These are phyloP conservation scores for Tuber calosporum DNA, from an alignment of 495 filamentous ascomycete species.

Conservation along the genomic window DNA sequence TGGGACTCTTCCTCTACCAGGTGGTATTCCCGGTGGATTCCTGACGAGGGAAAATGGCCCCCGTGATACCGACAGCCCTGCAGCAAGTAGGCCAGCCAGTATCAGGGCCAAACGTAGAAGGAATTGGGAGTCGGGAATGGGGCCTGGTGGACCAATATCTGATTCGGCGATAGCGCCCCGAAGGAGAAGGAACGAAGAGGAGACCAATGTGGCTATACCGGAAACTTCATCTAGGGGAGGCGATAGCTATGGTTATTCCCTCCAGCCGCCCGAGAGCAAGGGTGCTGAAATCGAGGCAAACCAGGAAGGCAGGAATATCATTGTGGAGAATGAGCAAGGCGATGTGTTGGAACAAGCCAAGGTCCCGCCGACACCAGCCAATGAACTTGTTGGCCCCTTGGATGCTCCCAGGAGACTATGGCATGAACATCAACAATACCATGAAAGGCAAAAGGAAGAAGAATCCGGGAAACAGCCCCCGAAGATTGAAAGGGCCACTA, in stretches of 20 bases:
- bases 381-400: slow-evolving; percentile 24
- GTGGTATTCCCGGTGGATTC: slow-evolving; percentile 68
- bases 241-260: slow-evolving; percentile 41
- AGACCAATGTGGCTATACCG: slow-evolving; percentile 17
- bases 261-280: slow-evolving; percentile 39
- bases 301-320: slow-evolving; percentile 72
- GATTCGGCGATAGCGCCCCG: slow-evolving; percentile 83
- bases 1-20: slow-evolving; percentile 70
- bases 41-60: slow-evolving; percentile 53
- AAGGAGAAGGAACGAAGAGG: slow-evolving; percentile 44
- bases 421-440: slow-evolving; percentile 45
- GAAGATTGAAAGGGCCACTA: slow-evolving; percentile 39
- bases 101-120: slow-evolving; percentile 56
- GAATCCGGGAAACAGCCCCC: not conserved
- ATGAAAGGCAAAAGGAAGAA: slow-evolving; percentile 40
- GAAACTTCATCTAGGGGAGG: slow-evolving; percentile 37
- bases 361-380: slow-evolving; percentile 10
- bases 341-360: slow-evolving; percentile 58
- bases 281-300: slow-evolving; percentile 54
- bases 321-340: slow-evolving; percentile 82
- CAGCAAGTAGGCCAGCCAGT: slow-evolving; percentile 54
- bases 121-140: slow-evolving; percentile 62
- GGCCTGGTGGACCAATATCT: slow-evolving; percentile 79
- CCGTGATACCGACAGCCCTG: slow-evolving; percentile 43
- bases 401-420: slow-evolving; percentile 17